Conservation (phyloP, 495 filamentous ascomycete species). For the Ascodesmis nigricans region DNA sequence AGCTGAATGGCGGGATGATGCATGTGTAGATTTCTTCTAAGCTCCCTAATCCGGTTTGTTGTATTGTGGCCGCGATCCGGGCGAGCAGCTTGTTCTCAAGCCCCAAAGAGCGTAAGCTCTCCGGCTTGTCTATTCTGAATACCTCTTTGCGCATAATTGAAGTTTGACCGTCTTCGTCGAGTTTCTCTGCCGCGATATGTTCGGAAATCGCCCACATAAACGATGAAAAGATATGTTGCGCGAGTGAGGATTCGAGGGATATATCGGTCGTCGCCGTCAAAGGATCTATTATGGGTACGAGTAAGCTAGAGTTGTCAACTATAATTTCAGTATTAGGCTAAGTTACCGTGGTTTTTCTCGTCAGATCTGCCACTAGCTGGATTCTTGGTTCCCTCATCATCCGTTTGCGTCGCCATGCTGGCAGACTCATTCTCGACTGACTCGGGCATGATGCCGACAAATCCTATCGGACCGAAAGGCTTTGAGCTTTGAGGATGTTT, state of each 20-base stretch:
- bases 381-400: neutral
- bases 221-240: constrained; percentile 11
- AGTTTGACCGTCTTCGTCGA: neutral
- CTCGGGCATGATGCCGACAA: neutral
- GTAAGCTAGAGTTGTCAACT: neutral
- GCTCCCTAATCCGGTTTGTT: constrained; percentile 1
- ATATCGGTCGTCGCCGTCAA: neutral
- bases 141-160: neutral
- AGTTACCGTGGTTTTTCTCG: too few species aligned
- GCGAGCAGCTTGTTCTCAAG: constrained; percentile 3
- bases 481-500: neutral
- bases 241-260: constrained; percentile 1
- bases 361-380: too few species aligned
- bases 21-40: neutral
- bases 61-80: neutral
- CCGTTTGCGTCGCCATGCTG: neutral
- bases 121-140: neutral
- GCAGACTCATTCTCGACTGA: too few species aligned
- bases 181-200: neutral
- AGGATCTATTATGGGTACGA: neutral
- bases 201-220: constrained; percentile 6
- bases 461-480: neutral
- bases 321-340: too few species aligned
- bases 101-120: neutral
- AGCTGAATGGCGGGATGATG: constrained; percentile 3